Percentiles rank a stretch among this genome's conserved stretches.
Conservation (phyloP, 768 basidiomycete species). For the Macrocybe gigantea region DNA sequence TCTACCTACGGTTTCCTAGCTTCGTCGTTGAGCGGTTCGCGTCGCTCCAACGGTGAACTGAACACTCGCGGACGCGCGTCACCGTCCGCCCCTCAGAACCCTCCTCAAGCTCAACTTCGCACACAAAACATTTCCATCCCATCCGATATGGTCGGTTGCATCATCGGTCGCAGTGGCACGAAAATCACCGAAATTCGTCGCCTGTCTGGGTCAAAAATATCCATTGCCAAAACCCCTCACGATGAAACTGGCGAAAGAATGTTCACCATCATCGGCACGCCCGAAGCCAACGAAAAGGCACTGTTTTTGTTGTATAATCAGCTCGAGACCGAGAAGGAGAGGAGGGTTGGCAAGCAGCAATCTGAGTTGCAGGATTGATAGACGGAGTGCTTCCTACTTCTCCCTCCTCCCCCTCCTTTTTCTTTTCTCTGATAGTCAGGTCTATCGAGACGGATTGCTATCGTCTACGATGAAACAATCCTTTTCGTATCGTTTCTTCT, state of each 20-base stretch:
- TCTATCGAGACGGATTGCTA: not conserved
- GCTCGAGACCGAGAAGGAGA: slow-evolving; percentile 93
- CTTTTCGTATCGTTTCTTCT: slow-evolving; percentile 10
- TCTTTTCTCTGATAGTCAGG: not conserved
- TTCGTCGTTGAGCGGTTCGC: slow-evolving; percentile 38
- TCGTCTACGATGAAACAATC: slow-evolving; percentile 3
- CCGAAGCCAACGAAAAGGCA: slow-evolving; percentile 96
- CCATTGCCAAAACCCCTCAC: slow-evolving; percentile 98
- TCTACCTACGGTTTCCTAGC: slow-evolving; percentile 44
- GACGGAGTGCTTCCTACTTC: not conserved
- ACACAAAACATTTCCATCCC: slow-evolving; percentile 99
- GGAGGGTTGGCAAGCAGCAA: slow-evolving; percentile 81
- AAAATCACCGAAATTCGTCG: slow-evolving; percentile 99
- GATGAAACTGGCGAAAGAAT: slow-evolving; percentile 99
- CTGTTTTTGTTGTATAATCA: slow-evolving; percentile 96
- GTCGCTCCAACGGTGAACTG: slow-evolving; percentile 63
- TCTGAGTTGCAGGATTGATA: slow-evolving; percentile 49
- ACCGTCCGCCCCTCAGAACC: slow-evolving; percentile 41
- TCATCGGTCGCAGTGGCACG: slow-evolving; percentile 93
- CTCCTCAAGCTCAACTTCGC: slow-evolving; percentile 74
- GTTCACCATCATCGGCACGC: slow-evolving; percentile 98
- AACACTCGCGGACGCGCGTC: slow-evolving; percentile 40
- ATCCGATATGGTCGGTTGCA: slow-evolving; percentile 97
- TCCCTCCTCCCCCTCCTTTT: not conserved
- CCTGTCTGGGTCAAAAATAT: slow-evolving; percentile 95